Percentiles rank a stretch among this genome's conserved stretches.
Conservation (phyloP, 345 rosid species). For the Pistacia atlantica region DNA sequence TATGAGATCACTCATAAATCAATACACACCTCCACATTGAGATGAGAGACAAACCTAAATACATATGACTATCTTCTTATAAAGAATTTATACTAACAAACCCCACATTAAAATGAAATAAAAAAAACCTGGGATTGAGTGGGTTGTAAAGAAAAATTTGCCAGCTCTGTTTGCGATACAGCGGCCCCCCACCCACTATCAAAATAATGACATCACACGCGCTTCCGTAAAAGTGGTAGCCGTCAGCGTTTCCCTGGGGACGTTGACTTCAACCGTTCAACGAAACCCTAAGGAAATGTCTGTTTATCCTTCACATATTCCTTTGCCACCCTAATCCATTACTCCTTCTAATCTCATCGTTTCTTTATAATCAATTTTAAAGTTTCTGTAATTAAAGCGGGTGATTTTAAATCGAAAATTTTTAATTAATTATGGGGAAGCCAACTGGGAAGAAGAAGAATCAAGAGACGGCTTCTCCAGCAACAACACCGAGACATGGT, state of each 20-base stretch:
- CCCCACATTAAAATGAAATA: too few relatives aligned
- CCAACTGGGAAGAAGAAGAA: slow-evolving; percentile 92
- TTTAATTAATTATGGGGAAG: slow-evolving; percentile 66
- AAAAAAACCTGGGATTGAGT: too few relatives aligned
- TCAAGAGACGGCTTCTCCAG: slow-evolving; percentile 21
- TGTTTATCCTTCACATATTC: neutral
- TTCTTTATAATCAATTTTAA: neutral
- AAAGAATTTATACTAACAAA: too few relatives aligned
- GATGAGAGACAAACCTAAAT: too few relatives aligned
- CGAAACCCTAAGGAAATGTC: neutral
- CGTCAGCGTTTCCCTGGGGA: neutral
- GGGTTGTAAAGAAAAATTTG: neutral
- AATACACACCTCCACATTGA: too few relatives aligned
- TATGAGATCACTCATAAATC: too few relatives aligned
- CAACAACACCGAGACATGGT: slow-evolving; percentile 32
- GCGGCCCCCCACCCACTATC: slow-evolving; percentile 2
- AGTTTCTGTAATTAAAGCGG: neutral
- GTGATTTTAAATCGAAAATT: neutral
- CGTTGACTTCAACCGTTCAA: slow-evolving; percentile 5
- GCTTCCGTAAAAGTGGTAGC: neutral
- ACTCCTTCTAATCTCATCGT: neutral
- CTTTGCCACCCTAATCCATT: neutral
- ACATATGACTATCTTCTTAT: too few relatives aligned
- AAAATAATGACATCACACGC: neutral
- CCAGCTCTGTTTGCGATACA: neutral